Base-by-base conservation (phyloP, 495 filamentous ascomycete genomes). In the Aspergillus steynii region DNA sequence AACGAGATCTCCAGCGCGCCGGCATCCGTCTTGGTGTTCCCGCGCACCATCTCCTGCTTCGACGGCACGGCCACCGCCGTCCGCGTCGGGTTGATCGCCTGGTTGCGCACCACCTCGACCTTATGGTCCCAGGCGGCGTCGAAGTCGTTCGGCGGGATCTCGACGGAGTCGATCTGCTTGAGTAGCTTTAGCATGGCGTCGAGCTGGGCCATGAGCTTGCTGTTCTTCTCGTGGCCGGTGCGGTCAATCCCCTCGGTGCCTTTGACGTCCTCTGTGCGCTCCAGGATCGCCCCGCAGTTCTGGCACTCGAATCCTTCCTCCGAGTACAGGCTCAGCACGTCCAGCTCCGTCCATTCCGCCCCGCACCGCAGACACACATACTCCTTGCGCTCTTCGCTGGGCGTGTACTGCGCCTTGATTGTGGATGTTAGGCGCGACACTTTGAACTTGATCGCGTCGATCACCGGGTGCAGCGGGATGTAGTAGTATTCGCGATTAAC, bases 371-470 rank as follows among this genome's bases (percentile, higher is more conserved):
- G 79, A 72, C 95, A 99, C 47, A 86, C 86, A 65, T 90, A 96
- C 69, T 97, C 94, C 74, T 97, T 97, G 65, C 88, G 86, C 70
- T 98, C 96, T 32, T 88, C 85, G 29, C 84, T 86, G 1, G 91
- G 91, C 31, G 88, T 87, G 58, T 90, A 89, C 59, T 89, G 87
- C 14, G 85, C 83, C 70, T 96, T 92, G 63, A 98, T 92, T 26
- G 85, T 86, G 69, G 92, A 89, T 56, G 91, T 91, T 59, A 97
- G 79, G 53, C 85, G 85, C 71, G 92, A 91, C 56, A 97, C 87
- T 64, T 91, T 88, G 79, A 89, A 99, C 68, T 99, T 99, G 79
- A 97, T 93, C 14, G 92, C 93, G 74, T 99, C 95, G 72, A 99
- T 90, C 58, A 93, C 90, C 45, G 90, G 90, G 56, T 94, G 92